phyloP scores from a whole-genome alignment of 2,329 filamentous ascomycete species.

The Hypoxylon sp. region DNA sequence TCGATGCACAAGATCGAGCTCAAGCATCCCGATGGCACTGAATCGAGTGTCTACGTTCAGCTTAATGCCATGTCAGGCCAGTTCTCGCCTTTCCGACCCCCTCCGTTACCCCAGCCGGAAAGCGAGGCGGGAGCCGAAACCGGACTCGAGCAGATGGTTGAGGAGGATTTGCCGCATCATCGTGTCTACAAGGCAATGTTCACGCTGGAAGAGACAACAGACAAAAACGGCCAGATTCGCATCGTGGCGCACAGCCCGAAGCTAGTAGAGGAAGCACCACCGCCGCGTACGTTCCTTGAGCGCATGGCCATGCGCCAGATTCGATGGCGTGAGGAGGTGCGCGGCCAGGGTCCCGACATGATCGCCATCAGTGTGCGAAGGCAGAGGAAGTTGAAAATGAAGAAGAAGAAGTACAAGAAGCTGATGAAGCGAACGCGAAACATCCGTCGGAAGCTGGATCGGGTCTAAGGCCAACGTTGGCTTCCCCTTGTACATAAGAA shows the following conservation, averaged over 20 bases:
- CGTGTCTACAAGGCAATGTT: slow-evolving; percentile 74
- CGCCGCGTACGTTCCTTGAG: slow-evolving; percentile 72
- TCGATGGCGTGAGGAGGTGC: slow-evolving; percentile 65
- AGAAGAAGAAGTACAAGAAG: slow-evolving; percentile 99
- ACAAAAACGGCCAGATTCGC: slow-evolving; percentile 69
- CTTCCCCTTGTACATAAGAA: slow-evolving; percentile 41
- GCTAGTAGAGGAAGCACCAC: slow-evolving; percentile 62
- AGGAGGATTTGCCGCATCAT: slow-evolving; percentile 57
- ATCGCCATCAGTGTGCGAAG: slow-evolving; percentile 89
- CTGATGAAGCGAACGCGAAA: slow-evolving; percentile 92
- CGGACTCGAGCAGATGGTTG: slow-evolving; percentile 51
- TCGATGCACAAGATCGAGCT: slow-evolving; percentile 64
- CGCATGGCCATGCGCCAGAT: slow-evolving; percentile 76
- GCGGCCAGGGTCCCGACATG: slow-evolving; percentile 68
- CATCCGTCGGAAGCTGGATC: slow-evolving; percentile 85
- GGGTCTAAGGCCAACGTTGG: slow-evolving; percentile 59
- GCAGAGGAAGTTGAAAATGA: slow-evolving; percentile 97
- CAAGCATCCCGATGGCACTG: slow-evolving; percentile 67
- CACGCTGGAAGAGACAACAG: slow-evolving; percentile 75
- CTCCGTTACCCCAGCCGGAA: slow-evolving; percentile 79
- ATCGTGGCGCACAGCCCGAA: slow-evolving; percentile 72
- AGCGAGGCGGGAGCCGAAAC: slow-evolving; percentile 56
- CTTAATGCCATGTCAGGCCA: slow-evolving; percentile 76
- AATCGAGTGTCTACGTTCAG: slow-evolving; percentile 73
- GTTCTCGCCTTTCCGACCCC: slow-evolving; percentile 85